These are phyloP conservation scores for Schrenkiella parvula DNA, from an alignment of 345 rosid species.

Conservation along the genomic window DNA sequence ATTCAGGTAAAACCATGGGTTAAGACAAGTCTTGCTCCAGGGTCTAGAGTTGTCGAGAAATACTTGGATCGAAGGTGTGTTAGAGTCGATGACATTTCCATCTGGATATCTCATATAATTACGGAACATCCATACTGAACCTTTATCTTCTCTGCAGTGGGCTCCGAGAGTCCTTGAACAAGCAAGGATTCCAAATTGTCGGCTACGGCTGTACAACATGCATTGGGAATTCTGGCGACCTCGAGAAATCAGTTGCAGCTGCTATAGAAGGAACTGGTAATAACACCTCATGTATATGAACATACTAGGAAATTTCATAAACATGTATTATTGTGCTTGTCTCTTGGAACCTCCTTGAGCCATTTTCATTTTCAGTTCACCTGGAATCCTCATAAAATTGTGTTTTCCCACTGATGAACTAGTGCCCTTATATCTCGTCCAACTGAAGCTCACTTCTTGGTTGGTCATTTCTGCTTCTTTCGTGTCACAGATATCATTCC, in stretches of 20 bases:
- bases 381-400: neutral
- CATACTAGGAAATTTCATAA: neutral
- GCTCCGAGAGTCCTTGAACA: slow-evolving; percentile 55
- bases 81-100: neutral
- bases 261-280: slow-evolving; percentile 70
- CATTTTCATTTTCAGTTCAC: slow-evolving; percentile 1
- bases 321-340: neutral
- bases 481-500: slow-evolving; percentile 56
- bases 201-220: slow-evolving; percentile 89
- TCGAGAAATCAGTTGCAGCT: slow-evolving; percentile 57
- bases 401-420: neutral
- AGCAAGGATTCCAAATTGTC: slow-evolving; percentile 67
- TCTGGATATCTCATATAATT: neutral
- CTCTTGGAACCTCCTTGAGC: neutral
- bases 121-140: slow-evolving; percentile 1
- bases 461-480: neutral
- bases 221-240: slow-evolving; percentile 73
- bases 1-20: slow-evolving; percentile 84
- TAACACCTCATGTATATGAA: neutral
- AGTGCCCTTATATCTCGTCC: neutral
- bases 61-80: slow-evolving; percentile 62
- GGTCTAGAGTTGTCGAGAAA: slow-evolving; percentile 74
- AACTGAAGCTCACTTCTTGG: neutral
- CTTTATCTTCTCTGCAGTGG: slow-evolving; percentile 46
- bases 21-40: slow-evolving; percentile 83